Evolutionary conservation across 2,329 filamentous ascomycete species (phyloP).

Genomic region (Aspergillus clavatus): DNA sequence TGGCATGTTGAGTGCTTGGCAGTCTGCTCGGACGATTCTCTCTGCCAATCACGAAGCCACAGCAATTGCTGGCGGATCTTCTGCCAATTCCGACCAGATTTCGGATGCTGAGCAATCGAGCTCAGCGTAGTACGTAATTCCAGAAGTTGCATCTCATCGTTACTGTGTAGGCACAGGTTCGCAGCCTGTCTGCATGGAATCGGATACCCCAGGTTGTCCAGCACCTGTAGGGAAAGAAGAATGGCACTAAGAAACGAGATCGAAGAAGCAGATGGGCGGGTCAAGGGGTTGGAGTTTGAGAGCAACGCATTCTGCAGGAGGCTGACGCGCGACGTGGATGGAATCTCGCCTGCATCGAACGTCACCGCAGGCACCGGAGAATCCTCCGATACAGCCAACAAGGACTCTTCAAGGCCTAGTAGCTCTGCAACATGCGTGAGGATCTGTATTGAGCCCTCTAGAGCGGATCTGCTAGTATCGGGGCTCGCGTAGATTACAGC

Average conservation of each 20-base stretch:
- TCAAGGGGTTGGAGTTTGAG: conserved; percentile 37
- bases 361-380: conserved; percentile 25
- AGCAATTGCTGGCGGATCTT: conserved; percentile 48
- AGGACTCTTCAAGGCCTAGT: conserved; percentile 47
- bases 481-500: conserved; percentile 55
- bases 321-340: conserved; percentile 36
- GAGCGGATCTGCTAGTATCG: conserved; percentile 39
- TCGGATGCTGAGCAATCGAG: conserved; percentile 40
- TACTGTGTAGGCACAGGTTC: conserved; percentile 51
- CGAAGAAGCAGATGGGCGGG: conserved; percentile 35
- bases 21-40: conserved; percentile 18
- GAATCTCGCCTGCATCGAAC: conserved; percentile 29
- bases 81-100: conserved; percentile 46
- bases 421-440: conserved; percentile 49
- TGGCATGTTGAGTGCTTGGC: conserved; percentile 32
- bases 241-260: conserved; percentile 39
- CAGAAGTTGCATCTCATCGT: conserved; percentile 48
- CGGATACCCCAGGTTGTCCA: conserved; percentile 37
- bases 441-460: conserved; percentile 48
- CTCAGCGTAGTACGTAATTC: conserved; percentile 53
- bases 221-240: conserved; percentile 37
- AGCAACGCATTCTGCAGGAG: conserved; percentile 42
- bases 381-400: conserved; percentile 22
- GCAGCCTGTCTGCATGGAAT: conserved; percentile 36
- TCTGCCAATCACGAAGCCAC: conserved; percentile 59